Conservation (phyloP, 2,329 filamentous ascomycete genomes). For the Trichophyton mentagrophytes region DNA sequence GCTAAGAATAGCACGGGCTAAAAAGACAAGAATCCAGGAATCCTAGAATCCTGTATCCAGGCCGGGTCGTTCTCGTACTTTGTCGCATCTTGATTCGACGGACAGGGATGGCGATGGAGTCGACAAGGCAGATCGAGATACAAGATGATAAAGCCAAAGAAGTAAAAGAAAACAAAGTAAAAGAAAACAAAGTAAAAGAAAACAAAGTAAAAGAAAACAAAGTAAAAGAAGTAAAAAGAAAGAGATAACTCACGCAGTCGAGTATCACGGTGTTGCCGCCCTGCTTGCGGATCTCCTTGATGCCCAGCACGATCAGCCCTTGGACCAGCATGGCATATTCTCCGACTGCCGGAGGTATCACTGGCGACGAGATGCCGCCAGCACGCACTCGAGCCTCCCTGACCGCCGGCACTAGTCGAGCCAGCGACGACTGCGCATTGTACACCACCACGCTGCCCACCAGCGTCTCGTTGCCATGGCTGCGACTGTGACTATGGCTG, state of each 20-base stretch:
- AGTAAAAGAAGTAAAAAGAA: background rate
- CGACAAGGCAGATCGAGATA: background rate
- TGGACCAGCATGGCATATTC: slow-evolving; percentile 62
- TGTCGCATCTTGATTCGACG: background rate
- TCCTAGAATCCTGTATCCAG: background rate
- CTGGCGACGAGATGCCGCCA: slow-evolving; percentile 67
- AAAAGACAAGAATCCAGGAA: background rate
- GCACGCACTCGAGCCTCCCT: slow-evolving; percentile 44
- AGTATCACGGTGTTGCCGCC: slow-evolving; percentile 60
- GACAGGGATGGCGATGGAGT: background rate
- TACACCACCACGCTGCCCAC: slow-evolving; percentile 71
- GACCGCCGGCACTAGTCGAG: slow-evolving; percentile 57
- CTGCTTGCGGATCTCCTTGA: slow-evolving; percentile 69
- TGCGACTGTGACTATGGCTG: no score
- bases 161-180: background rate
- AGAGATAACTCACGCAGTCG: slow-evolving; percentile 54
- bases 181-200: background rate
- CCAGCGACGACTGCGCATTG: slow-evolving; percentile 54
- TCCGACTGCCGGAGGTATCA: slow-evolving; percentile 55
- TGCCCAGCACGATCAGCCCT: slow-evolving; percentile 65
- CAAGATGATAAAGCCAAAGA: background rate
- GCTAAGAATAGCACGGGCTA: background rate
- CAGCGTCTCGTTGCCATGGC: slow-evolving; percentile 37
- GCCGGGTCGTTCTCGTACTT: background rate
- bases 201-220: background rate